Conservation (phyloP, 2,329 filamentous ascomycete genomes). For the Gaeumannomyces sp. region DNA sequence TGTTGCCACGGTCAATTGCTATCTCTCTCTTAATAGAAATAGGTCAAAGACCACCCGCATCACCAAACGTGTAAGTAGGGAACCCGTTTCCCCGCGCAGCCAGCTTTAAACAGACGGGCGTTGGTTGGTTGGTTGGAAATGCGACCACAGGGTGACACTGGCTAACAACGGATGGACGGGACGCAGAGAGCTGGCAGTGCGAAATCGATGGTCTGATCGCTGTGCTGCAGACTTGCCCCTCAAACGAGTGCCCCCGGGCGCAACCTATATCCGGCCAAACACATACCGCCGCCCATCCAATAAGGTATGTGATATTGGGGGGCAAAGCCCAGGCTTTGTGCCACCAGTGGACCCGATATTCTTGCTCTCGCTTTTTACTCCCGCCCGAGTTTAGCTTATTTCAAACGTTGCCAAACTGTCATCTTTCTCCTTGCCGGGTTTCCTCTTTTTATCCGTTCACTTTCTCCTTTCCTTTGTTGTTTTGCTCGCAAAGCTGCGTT, state of each 20-base stretch:
- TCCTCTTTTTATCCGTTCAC: not conserved
- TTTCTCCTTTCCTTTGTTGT: not conserved
- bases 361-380: no score
- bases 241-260: not conserved
- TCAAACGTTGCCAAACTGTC: not conserved
- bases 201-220: no score
- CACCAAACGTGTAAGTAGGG: not conserved
- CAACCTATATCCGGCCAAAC: not conserved
- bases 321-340: not conserved
- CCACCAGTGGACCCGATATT: not conserved
- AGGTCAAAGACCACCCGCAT: no score
- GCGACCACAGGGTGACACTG: not conserved
- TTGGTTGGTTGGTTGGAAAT: not conserved
- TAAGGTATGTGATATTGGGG: not conserved
- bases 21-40: not conserved
- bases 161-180: not conserved
- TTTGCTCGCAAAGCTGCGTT: not conserved
- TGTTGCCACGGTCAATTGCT: not conserved
- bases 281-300: not conserved
- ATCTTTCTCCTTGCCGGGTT: not conserved
- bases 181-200: not conserved
- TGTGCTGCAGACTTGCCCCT: no score
- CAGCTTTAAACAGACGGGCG: not conserved
- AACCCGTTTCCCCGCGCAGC: not conserved
- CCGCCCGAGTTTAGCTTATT: not conserved